Evolutionary conservation across 1,139 yeast genomes (phyloP), one percentile per base, ranked within the genome.

Genomic region (Geotrichum histeridarum): DNA sequence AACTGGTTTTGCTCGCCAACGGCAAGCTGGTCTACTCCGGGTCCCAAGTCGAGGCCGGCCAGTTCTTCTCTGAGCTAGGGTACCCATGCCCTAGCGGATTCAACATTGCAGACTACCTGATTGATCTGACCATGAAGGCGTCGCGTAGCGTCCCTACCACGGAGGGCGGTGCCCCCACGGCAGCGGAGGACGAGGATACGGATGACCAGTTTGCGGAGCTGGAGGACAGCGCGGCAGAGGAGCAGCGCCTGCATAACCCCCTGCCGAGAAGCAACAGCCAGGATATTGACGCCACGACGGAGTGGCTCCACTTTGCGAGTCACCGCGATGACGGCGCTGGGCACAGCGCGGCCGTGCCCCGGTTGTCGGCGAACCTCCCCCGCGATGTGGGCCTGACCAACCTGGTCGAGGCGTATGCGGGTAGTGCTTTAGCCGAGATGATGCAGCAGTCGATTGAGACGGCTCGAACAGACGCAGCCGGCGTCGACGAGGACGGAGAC

Each of bases 1-100:
- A 85, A 61, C 76, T 93, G 53, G 70, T 93, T 1, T 73, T 93
- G 50, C 76, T 93, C 53, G 87, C 96, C 42, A 85, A 85, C 60
- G 99, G 99, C 57, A 83, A 83, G 62, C 73, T 89, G 67, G 84
- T 91, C 1, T 93, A 86, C 67, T 87, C 96, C 0, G 99, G 99
- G 14, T 62, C 67, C 1, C 68, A 67, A 22, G 49, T 53, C 0
- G 66, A 63, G 12, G 87, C 84, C 18, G 82, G 89, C 58, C 87
- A 84, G 56, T 90, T 86, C 68, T 87, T 93, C 67, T 76, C 81
- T 6, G 80, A 77, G 47, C 78, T 83, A 63, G 98, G 98, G 0
- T 87, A 82, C 70, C 73, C 76, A 50, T 89, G 97, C 69, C 99
- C 99, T 1, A 70, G 78, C 39, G 96, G 96, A 38, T 91, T 88